phyloP scores from a whole-genome alignment of 306 rosid species.

The Canavalia gladiata region DNA sequence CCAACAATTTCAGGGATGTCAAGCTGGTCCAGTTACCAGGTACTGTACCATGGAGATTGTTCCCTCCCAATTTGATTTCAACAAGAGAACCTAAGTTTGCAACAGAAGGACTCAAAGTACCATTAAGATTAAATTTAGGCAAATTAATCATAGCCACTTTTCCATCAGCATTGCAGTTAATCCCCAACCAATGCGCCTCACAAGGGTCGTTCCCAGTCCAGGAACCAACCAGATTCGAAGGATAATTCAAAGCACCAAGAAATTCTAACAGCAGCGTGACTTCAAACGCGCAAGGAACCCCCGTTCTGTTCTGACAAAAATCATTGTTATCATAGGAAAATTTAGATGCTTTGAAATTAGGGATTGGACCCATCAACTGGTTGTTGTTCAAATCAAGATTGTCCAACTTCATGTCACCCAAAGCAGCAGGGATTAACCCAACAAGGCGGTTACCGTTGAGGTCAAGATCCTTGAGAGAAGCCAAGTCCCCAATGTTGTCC shows the following conservation, averaged over 20 bases:
- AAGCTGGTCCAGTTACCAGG: slow-evolving; percentile 82
- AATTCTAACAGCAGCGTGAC: slow-evolving; percentile 80
- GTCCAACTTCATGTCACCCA: slow-evolving; percentile 64
- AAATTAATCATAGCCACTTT: slow-evolving; percentile 75
- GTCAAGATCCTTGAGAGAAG: slow-evolving; percentile 71
- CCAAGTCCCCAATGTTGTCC: slow-evolving; percentile 68
- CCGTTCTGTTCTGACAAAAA: slow-evolving; percentile 66
- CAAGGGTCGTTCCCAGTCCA: slow-evolving; percentile 91
- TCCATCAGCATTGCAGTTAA: slow-evolving; percentile 60
- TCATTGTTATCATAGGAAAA: slow-evolving; percentile 46
- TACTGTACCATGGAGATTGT: slow-evolving; percentile 68
- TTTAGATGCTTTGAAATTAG: slow-evolving; percentile 65
- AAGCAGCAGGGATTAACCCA: slow-evolving; percentile 76
- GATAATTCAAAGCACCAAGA: slow-evolving; percentile 74
- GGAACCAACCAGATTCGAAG: slow-evolving; percentile 61
- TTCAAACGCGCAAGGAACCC: slow-evolving; percentile 70
- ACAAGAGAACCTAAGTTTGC: slow-evolving; percentile 71
- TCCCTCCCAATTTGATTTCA: slow-evolving; percentile 66
- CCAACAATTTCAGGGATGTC: slow-evolving; percentile 67
- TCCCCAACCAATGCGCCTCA: slow-evolving; percentile 73
- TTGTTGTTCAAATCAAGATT: slow-evolving; percentile 79
- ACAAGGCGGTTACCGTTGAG: slow-evolving; percentile 82
- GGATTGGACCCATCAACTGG: slow-evolving; percentile 87
- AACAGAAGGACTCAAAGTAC: slow-evolving; percentile 83
- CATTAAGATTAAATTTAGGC: slow-evolving; percentile 68